phyloP scores from a whole-genome alignment of 352 stramenopile genomes.

The Pythium pyrilobum region DNA sequence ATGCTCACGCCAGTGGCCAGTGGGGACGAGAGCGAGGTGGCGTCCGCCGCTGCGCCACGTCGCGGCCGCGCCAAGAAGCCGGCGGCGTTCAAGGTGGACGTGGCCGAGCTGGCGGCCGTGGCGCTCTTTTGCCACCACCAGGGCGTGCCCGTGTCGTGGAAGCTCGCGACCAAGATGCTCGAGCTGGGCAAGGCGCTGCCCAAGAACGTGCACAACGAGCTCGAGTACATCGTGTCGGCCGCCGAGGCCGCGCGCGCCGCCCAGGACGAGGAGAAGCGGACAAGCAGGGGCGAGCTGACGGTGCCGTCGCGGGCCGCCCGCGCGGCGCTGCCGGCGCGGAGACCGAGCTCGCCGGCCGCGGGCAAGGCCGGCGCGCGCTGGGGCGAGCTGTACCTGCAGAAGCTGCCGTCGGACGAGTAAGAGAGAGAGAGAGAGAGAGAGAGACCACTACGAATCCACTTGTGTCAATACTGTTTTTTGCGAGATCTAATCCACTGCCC shows the following conservation, averaged over 20 bases:
- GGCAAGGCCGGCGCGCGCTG: conserved; percentile 22
- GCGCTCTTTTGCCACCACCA: conserved; percentile 57
- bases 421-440: not conserved
- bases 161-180: conserved; percentile 33
- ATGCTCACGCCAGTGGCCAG: not conserved
- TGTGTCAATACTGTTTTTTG: conserved; percentile 1
- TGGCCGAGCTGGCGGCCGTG: conserved; percentile 38
- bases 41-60: conserved; percentile 11
- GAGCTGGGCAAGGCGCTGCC: conserved; percentile 37
- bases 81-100: conserved; percentile 21
- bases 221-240: conserved; percentile 18
- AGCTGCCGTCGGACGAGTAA: conserved; percentile 18
- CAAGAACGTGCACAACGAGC: conserved; percentile 31
- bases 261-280: not conserved
- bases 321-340: not conserved
- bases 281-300: not conserved
- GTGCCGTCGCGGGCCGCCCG: not conserved
- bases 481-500: too few species aligned
- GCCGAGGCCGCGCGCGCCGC: conserved; percentile 1
- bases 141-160: conserved; percentile 34
- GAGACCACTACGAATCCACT: not conserved
- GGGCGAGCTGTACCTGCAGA: conserved; percentile 31
- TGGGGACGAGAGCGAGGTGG: conserved; percentile 21
- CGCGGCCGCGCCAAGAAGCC: conserved; percentile 12
- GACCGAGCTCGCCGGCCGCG: not conserved